Evolutionary conservation across 208 protist genomes (phyloP), one percentile per base, ranked within the genome.

Genomic region (Crithidia mellificae): DNA sequence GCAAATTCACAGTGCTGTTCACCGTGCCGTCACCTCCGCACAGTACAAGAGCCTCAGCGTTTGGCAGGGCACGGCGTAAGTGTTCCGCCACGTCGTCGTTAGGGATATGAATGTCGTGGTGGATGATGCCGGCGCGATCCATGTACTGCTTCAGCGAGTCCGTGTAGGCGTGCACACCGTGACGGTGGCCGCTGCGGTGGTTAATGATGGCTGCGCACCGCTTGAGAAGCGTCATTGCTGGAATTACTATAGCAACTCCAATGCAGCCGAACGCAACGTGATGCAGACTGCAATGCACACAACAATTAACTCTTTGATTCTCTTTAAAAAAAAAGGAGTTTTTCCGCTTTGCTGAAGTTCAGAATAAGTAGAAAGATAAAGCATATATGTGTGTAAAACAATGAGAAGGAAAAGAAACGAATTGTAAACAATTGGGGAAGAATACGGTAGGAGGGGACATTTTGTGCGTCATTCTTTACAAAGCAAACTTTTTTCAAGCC

Each of bases 1-100:
- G 47, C n/a, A 83, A 61, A 52, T 94, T 92, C 19, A 85, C 79
- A 14, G 87, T 72, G 47, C 80, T 83, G 68, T 81, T 88, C 39
- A 95, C 59, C 7, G 90, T 95, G 25, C 90, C 90, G 58, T 95
- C 90, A 12, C 90, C 90, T 32, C 90, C 90, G 54, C 76, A 83
- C 4, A 92, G 72, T 22, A 93, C 53, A 0, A 93, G 58, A 5
- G 72, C 74, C 64, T 92, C 84, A 2, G 67, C 57, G 20, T 29
- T 41, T 6, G 50, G 68, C 25, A 81, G 39, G 6, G 63, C 29
- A 14, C 49, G 58, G 12, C 43, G 41, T 6, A 81, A 17, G 50
- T 46, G 36, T 2, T 73, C 58, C 0, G 47, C 43, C 7, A 89
- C 53, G 43, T 65, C 70, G 32, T 84, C 47, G 17, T 77, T 52